Base-by-base conservation (phyloP, 306 rosid genomes). In the Begonia peltatifolia region DNA sequence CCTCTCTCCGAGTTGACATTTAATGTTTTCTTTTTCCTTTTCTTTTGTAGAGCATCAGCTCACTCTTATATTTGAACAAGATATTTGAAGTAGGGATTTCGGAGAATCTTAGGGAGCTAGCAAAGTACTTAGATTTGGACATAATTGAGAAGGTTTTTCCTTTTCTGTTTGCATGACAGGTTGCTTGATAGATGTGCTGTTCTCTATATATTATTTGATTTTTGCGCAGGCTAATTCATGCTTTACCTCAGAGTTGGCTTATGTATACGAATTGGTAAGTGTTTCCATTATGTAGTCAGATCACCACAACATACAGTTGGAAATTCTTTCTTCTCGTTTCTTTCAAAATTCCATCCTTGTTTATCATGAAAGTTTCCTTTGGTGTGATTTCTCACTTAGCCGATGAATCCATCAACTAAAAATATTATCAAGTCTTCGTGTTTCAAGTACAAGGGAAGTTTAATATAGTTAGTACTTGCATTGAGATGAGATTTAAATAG, bases 41-140 rank as follows among this genome's bases (percentile, higher is more conserved):
- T 36, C 30, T 42, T 6, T 50, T 52, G 52, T 50, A 90, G 97
- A 85, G 94, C 74, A 68, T 90, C 53, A 71, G 85, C 68, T 84
- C 94, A 9, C 94, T 90, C 69, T 69, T 90, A 82, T 90, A 90
- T 58, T 47, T 90, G 65, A 78, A 76, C 79, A 85, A 90, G 77
- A 80, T 90, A 76, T 85, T 90, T 78, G 97, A 85, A 74, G 94
- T 85, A 52, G 97, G 95, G 55, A 77, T 85, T 71, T 90, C 97
- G 3, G 94, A 85, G 75, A 83, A 73, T 63, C 97, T 82, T 54
- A 81, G 56, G 58, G 92, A 80, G 56, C 87, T 76, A 62, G 57
- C 76, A 63, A 70, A 72, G 65, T 35, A 69, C 77, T 79, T 83
- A 68, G 71, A 74, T 69, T 69, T 85, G 71, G 84, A 90, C 63